Base-by-base conservation (phyloP, 1,284 basidiomycete genomes). In the Apiotrichum veenhuisii region DNA sequence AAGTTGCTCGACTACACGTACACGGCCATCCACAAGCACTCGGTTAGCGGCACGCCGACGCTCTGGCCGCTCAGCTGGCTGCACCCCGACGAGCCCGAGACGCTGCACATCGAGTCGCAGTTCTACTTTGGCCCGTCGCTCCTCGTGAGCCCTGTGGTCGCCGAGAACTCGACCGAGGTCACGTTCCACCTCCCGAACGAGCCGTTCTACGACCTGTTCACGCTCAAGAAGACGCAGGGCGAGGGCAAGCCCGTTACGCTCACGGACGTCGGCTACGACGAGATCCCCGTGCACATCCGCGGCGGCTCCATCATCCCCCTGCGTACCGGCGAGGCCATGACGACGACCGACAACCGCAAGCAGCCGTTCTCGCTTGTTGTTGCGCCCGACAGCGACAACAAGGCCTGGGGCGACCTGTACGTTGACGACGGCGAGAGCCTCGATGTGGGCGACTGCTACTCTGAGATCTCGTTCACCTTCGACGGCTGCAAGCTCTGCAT, bases 131-230 rank as follows among this genome's bases (percentile, higher is more conserved):
- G 88, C 17, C 63, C 80, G 14, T 82, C 84, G 61, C 80, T 90
- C 41, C 81, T 90, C 33, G 82, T 90, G 41, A 87, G 87, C 0
- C 88, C 88, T 1, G 88, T 89, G 0, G 70, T 88, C 38, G 76
- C 77, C 2, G 85, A 86, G 0, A 87, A 83, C 57, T 79, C 78
- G 20, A 79, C 78, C 2, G 78, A 78, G 12, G 83, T 85, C 18
- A 66, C 76, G 14, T 77, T 82, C 69, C 58, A 67, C 57, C 67
- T 70, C 52, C 72, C 71, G 3, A 83, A 82, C n/a, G 75, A 74
- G 17, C 81, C 82, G 0, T 75, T 80, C 55, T 90, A 86, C 52
- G 87, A 89, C 72, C 88, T 86, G 83, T 88, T 85, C 74, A 87
- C 85, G 0, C 85, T 87, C 65, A 77, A 81, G 36, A 22, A 26